Base-by-base conservation (phyloP, 805 yeast species). In the Ogataea glucozyma region DNA sequence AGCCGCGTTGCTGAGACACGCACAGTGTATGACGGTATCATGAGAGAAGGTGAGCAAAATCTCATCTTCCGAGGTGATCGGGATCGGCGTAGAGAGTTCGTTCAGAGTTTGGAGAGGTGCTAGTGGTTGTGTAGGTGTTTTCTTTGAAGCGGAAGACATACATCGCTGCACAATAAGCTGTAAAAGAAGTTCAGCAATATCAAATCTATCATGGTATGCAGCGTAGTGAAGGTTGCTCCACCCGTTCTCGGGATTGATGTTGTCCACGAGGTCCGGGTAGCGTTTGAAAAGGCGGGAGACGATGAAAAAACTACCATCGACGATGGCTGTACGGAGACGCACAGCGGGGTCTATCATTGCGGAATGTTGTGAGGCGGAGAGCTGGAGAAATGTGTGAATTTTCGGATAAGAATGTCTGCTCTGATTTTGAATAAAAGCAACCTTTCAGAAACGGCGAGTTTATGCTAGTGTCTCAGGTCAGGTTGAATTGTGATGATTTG, bases 161-260 rank as follows among this genome's bases (percentile, higher is more conserved):
- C 42, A 32, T 17, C 62, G 39, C 13, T 45, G 32, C 22, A 46
- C 39, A 9, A 56, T 46, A 30, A 43, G 18, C 17, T 51, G 43
- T 17, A 61, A 46, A 12, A 67, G 43, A 11, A 57, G 37, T 13
- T 57, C 58, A n/a, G 64, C 48, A 22, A 86, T 72, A 41, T 83
- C 73, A 53, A 81, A 83, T 47, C 83, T 74, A 31, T 95, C 93
- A 55, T 83, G 66, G 54, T 60, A 83, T 4, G 91, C 80, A 0
- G 95, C 89, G 61, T 87, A 86, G 60, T 88, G 96, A 35, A 88
- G 67, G 27, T 85, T 81, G 12, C 85, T 73, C 96, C 96, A 88
- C 2, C 96, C 96, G 56, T 82, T 79, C 17, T 58, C 22, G 4
- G 88, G 76, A 57, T 88, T 85, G 18, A 80, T 69, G 57, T 86